Conservation (phyloP, 164 flowering plant genomes). For the Piper longum region DNA sequence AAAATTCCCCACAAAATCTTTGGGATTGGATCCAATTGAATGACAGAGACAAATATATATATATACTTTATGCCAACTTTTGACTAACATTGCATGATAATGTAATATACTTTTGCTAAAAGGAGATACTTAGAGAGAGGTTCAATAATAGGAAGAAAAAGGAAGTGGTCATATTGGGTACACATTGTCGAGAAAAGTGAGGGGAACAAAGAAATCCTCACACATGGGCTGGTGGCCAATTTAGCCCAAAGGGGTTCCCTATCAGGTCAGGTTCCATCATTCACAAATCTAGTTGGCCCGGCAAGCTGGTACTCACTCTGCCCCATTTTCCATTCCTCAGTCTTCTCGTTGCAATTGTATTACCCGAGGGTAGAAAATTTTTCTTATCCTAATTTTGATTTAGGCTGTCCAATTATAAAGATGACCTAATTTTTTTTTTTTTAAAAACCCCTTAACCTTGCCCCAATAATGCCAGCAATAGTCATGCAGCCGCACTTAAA, state of each 20-base stretch:
- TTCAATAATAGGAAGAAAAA: neutral
- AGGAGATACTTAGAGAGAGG: neutral
- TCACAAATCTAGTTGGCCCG: neutral
- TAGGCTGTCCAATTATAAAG: too few relatives aligned
- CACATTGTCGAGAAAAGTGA: neutral
- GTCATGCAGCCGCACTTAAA: too few relatives aligned
- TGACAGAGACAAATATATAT: too few relatives aligned
- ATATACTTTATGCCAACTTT: too few relatives aligned
- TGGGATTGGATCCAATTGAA: neutral
- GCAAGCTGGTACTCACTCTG: neutral
- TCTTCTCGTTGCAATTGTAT: too few relatives aligned
- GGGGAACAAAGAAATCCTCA: conserved; percentile 1
- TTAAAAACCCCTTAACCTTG: too few relatives aligned
- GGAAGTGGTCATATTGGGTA: neutral
- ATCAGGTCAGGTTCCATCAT: conserved; percentile 1
- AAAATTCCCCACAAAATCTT: neutral
- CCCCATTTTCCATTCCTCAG: neutral
- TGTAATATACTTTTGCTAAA: too few relatives aligned
- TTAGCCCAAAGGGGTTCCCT: neutral
- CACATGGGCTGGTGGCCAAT: conserved; percentile 1
- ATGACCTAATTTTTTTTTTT: too few relatives aligned
- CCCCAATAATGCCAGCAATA: too few relatives aligned
- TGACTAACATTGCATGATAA: too few relatives aligned
- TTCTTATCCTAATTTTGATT: too few relatives aligned
- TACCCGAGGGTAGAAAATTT: too few relatives aligned